These are phyloP conservation scores for Saccharomyces paradoxus DNA, from an alignment of 805 yeast species.

Conservation along the genomic window DNA sequence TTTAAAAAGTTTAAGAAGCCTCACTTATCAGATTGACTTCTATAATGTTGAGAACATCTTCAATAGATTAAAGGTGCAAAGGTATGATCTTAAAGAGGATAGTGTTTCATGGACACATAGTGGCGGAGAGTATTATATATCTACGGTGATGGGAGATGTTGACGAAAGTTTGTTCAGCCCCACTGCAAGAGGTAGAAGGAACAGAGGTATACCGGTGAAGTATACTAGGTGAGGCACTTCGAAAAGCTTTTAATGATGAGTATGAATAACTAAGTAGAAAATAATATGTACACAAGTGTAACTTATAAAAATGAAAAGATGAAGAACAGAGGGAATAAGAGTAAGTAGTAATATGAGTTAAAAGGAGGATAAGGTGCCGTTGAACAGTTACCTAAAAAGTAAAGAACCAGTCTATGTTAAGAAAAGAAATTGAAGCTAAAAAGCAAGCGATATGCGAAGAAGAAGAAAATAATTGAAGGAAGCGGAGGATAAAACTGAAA, in stretches of 20 bases:
- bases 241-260: not conserved
- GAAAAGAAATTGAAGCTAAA: not conserved
- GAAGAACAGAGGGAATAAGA: not conserved
- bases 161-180: conserved; percentile 26
- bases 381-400: not conserved
- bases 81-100: conserved; percentile 53
- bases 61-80: conserved; percentile 56
- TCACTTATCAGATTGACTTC: conserved; percentile 53
- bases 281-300: not conserved
- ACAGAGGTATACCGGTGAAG: conserved; percentile 11
- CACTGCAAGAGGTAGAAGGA: conserved; percentile 19
- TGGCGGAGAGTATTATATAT: conserved; percentile 68
- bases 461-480: not conserved
- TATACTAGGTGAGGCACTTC: conserved; percentile 20
- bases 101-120: conserved; percentile 85
- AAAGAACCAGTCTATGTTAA: not conserved
- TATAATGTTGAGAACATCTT: conserved; percentile 49
- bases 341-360: not conserved
- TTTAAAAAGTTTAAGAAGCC: conserved; percentile 70
- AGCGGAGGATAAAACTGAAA: conserved; percentile 30
- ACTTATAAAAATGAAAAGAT: not conserved
- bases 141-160: conserved; percentile 48
- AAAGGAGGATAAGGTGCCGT: not conserved
- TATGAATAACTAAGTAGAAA: not conserved
- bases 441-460: not conserved